A percentile compares a stretch with the other conserved stretches of the same genome.
Conservation (phyloP, 441 rosid species). For the Hura crepitans region DNA sequence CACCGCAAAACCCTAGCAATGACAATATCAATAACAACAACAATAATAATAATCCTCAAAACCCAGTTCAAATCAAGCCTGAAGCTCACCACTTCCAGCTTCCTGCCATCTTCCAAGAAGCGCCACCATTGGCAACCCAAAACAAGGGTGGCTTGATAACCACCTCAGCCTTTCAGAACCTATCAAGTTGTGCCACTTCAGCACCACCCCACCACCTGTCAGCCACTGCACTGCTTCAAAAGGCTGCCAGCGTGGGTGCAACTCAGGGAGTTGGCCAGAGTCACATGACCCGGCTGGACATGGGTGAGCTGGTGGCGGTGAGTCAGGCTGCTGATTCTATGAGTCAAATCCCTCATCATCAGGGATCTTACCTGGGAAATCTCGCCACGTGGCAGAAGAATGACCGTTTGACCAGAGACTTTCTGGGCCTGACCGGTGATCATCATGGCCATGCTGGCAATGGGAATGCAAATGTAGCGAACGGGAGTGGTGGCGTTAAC, state of each 20-base stretch:
- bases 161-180: conserved; percentile 38
- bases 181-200: conserved; percentile 31
- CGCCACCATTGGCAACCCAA: conserved; percentile 3
- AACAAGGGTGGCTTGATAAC: conserved; percentile 22
- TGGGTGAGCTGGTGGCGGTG: conserved; percentile 26
- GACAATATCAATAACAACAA: conserved; percentile 12
- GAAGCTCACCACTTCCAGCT: conserved; percentile 34
- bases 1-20: conserved; percentile 45
- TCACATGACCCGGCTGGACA: conserved; percentile 39
- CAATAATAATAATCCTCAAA: conserved; percentile 11
- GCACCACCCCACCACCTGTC: conserved; percentile 49
- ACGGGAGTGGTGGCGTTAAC: conserved; percentile 27
- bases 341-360: conserved; percentile 28
- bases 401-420: conserved; percentile 76
- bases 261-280: conserved; percentile 34
- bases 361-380: conserved; percentile 23
- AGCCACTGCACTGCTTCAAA: conserved; percentile 92
- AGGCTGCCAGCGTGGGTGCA: conserved; percentile 62
- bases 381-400: conserved; percentile 63
- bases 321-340: conserved; percentile 6
- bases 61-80: conserved; percentile 34
- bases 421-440: conserved; percentile 67
- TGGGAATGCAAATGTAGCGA: conserved; percentile 16
- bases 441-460: conserved; percentile 8
- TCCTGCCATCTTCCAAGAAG: conserved; percentile 35